Evolutionary conservation across 208 protist species (phyloP), one percentile per base, ranked within the genome.

Genomic region (Leptomonas pyrrhocoris): DNA sequence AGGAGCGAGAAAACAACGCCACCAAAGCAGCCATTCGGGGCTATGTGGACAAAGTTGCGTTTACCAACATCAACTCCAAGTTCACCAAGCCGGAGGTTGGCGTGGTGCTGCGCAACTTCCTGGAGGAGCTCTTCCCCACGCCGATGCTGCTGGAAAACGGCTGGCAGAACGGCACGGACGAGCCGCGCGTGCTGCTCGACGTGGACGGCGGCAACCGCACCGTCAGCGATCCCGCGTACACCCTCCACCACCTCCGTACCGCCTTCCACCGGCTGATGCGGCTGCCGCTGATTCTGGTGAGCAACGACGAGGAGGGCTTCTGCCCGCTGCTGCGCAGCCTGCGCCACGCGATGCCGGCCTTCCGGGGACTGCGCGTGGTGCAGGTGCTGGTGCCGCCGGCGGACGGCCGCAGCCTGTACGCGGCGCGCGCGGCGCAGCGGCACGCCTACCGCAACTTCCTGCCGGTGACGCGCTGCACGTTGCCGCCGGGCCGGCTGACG

Each of bases 261-360:
- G 21, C 36, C 40, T 68, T 60, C 51, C 21, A 40, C 7, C n/a
- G 27, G 2, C 40, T 68, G 21, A 68, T n/a, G 16, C 63, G 28
- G 6, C 50, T 68, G 25, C 62, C 62, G 50, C 21, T 68, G 50
- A 68, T 68, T 9, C 36, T 68, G 23, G 62, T 58, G 50, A 68
- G 62, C 62, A 68, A 68, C 62, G 62, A 68, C 50, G 62, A 68
- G 62, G 62, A 68, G 62, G 62, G 62, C 49, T 68, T 68, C 62
- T 68, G 62, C 50, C 62, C 62, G 48, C 62, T 68, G 62, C 50
- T 68, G 25, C 62, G 62, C 62, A 68, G 62, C 23, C 48, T 68
- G 62, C 62, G 62, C 2, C 62, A 68, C 50, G 62, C 30, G 15
- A 4, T 68, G 62, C 62, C 62, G 1, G 13, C 21, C 42, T 68